phyloP scores from a whole-genome alignment of 768 basidiomycete genomes.

The Rossbeevera mucosa region DNA sequence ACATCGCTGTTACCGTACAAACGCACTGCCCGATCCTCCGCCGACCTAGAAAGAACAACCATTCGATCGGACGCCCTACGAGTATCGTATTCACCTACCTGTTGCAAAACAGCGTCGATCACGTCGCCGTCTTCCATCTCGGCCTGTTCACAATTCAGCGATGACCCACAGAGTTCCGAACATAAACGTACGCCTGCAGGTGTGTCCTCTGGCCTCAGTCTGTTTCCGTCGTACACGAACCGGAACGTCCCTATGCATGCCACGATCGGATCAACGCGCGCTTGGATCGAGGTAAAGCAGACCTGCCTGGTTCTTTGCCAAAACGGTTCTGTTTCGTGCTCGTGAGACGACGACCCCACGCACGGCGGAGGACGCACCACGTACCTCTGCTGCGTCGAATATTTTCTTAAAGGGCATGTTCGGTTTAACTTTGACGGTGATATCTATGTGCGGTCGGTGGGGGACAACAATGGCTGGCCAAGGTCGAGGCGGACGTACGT shows the following conservation, averaged over 20 bases:
- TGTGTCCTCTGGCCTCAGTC: slow-evolving; percentile 46
- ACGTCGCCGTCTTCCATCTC: slow-evolving; percentile 61
- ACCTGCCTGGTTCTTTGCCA: slow-evolving; percentile 49
- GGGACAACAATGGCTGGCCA: neutral
- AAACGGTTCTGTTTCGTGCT: slow-evolving; percentile 48
- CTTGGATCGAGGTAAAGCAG: neutral
- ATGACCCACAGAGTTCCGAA: neutral
- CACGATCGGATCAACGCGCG: neutral
- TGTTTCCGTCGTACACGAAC: slow-evolving; percentile 53
- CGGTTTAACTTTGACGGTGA: slow-evolving; percentile 62
- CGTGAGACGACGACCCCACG: neutral
- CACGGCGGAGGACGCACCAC: slow-evolving; percentile 13
- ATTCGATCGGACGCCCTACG: too few relatives aligned
- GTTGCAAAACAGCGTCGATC: slow-evolving; percentile 56
- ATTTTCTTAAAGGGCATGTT: slow-evolving; percentile 64
- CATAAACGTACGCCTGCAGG: slow-evolving; percentile 45
- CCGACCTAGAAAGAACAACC: too few relatives aligned
- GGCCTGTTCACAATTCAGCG: slow-evolving; percentile 31
- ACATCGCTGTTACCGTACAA: too few relatives aligned
- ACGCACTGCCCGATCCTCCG: too few relatives aligned
- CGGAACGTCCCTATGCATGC: slow-evolving; percentile 53
- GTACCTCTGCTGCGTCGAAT: slow-evolving; percentile 63
- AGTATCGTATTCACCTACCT: slow-evolving; percentile 35
- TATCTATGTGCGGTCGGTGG: slow-evolving; percentile 36
- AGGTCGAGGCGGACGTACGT: slow-evolving; percentile 37